A percentile compares a stretch with the other conserved stretches of the same genome.
phyloP scores from a whole-genome alignment of 2,329 filamentous ascomycete genomes.

The Exophiala xenobiotica region DNA sequence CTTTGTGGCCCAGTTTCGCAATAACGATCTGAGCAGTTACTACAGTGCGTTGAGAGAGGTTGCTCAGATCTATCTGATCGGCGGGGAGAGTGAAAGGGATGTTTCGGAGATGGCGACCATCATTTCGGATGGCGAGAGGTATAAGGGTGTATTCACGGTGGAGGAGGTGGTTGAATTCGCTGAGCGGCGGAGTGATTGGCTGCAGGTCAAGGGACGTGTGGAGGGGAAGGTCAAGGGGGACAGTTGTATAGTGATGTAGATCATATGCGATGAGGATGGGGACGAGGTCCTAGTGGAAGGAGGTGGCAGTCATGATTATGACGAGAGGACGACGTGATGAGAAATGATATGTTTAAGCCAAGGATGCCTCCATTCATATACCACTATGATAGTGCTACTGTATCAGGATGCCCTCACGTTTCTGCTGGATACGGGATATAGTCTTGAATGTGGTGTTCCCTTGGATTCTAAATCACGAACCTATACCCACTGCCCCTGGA shows the following conservation, averaged over 20 bases:
- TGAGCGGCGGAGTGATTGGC: slow-evolving; percentile 92
- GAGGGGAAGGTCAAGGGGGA: slow-evolving; percentile 97
- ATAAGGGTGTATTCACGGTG: slow-evolving; percentile 86
- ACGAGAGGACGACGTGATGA: too few species aligned
- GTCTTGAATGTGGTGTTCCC: too few species aligned
- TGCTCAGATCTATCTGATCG: slow-evolving; percentile 92
- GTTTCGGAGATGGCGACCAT: slow-evolving; percentile 94
- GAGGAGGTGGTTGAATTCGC: slow-evolving; percentile 99
- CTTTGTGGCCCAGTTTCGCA: slow-evolving; percentile 78
- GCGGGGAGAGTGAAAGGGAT: slow-evolving; percentile 60
- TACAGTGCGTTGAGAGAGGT: slow-evolving; percentile 90
- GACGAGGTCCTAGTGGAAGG: too few species aligned
- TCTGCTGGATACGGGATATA: too few species aligned
- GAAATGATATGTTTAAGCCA: too few species aligned
- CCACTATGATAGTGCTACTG: too few species aligned
- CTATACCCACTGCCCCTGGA: too few species aligned
- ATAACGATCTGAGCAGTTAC: slow-evolving; percentile 81
- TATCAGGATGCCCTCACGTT: too few species aligned
- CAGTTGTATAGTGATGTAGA: slow-evolving; percentile 79
- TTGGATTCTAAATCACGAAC: too few species aligned
- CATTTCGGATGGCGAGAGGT: slow-evolving; percentile 87
- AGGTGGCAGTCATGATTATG: too few species aligned
- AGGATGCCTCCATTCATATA: too few species aligned
- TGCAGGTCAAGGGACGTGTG: slow-evolving; percentile 79
- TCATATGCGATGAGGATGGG: too few species aligned